Percentiles rank a stretch among this genome's conserved stretches.
Evolutionary conservation across 1,139 yeast species (phyloP).

Genomic region (Pichia sp.): DNA sequence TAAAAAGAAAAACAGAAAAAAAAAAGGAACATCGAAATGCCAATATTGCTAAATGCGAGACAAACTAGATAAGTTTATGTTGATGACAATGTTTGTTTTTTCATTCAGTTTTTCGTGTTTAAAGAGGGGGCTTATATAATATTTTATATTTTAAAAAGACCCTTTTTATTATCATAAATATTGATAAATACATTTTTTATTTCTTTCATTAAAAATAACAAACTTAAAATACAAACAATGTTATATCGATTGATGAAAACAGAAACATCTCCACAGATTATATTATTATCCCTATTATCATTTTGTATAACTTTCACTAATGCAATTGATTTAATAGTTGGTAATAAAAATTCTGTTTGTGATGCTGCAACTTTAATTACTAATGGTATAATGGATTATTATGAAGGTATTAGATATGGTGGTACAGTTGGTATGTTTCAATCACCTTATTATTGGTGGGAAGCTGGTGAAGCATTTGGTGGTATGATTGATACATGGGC

Average conservation of each 20-base stretch:
- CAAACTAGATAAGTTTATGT: too few species aligned
- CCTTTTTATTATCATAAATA: too few species aligned
- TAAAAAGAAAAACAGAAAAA: too few species aligned
- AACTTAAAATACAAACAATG: neutral
- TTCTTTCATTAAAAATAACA: too few species aligned
- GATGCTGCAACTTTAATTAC: slow-evolving; percentile 52
- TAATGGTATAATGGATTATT: slow-evolving; percentile 65
- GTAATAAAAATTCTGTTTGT: slow-evolving; percentile 31
- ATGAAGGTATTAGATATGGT: slow-evolving; percentile 52
- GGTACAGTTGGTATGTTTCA: slow-evolving; percentile 73
- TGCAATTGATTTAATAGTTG: slow-evolving; percentile 21
- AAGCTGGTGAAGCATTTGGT: slow-evolving; percentile 87
- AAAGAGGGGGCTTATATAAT: too few species aligned
- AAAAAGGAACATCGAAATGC: too few species aligned
- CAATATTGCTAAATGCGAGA: too few species aligned
- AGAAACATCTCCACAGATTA: neutral
- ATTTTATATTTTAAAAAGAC: too few species aligned
- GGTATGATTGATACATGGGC: slow-evolving; percentile 62
- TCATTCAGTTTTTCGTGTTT: too few species aligned
- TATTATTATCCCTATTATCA: neutral
- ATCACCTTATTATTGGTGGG: slow-evolving; percentile 89
- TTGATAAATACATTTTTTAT: too few species aligned
- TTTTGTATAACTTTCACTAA: neutral
- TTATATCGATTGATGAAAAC: neutral
- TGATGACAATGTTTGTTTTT: too few species aligned